Conservation (phyloP, 768 basidiomycete species). For the Psilocybe cubensis region DNA sequence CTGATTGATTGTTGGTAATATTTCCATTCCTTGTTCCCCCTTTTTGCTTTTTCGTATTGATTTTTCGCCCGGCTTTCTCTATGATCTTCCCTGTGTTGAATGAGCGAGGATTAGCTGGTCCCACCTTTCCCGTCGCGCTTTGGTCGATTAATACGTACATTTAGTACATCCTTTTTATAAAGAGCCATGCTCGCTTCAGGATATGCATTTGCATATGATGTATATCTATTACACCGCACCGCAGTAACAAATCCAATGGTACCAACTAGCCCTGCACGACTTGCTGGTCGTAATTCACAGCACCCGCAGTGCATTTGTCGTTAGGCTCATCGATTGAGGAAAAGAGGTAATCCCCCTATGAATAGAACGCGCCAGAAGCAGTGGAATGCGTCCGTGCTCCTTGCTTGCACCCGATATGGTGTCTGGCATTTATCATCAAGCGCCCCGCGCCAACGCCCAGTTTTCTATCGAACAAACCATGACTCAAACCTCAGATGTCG, state of each 20-base stretch:
- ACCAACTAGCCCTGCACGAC: background rate
- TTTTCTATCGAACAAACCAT: conserved; percentile 5
- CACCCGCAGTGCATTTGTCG: conserved; percentile 10
- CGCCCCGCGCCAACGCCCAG: background rate
- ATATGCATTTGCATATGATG: conserved; percentile 19
- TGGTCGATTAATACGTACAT: conserved; percentile 23
- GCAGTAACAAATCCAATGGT: background rate
- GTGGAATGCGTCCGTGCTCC: background rate
- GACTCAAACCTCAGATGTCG: conserved; percentile 23
- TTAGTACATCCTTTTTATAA: conserved; percentile 18
- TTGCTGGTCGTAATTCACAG: background rate
- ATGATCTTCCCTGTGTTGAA: conserved; percentile 11
- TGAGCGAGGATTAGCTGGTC: conserved; percentile 25
- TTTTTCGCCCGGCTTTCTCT: background rate
- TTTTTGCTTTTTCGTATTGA: conserved; percentile 16
- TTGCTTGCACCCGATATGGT: background rate
- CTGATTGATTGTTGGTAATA: conserved; percentile 15
- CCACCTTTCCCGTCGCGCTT: conserved; percentile 16
- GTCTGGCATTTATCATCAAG: background rate
- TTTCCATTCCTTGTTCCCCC: conserved; percentile 11
- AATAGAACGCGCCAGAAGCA: conserved; percentile 7
- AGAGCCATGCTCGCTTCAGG: conserved; percentile 4
- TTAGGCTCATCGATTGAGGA: background rate
- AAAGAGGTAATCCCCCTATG: conserved; percentile 1
- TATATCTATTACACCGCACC: conserved; percentile 9